A percentile compares a stretch with the other conserved stretches of the same genome.
phyloP scores from a whole-genome alignment of 1,139 yeast species.

The Kodamaea sp. region DNA sequence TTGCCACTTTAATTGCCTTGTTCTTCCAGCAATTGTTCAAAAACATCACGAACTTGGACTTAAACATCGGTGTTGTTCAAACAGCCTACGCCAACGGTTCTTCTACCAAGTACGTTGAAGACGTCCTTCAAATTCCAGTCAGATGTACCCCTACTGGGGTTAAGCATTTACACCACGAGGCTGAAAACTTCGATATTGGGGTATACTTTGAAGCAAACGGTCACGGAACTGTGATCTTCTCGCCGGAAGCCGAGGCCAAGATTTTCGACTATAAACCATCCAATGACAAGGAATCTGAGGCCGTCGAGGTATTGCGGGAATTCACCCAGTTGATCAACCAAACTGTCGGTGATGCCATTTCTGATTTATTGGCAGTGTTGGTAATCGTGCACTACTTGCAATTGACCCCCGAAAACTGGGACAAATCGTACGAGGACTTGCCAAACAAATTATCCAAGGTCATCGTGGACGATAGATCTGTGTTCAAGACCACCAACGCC shows the following conservation, averaged over 20 bases:
- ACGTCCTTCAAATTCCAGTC: slow-evolving; percentile 71
- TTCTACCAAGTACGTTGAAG: slow-evolving; percentile 71
- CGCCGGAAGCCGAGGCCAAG: slow-evolving; percentile 51
- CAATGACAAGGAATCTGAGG: slow-evolving; percentile 30
- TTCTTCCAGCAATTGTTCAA: slow-evolving; percentile 57
- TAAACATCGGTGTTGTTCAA: slow-evolving; percentile 84
- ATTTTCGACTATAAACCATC: slow-evolving; percentile 28
- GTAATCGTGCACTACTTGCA: slow-evolving; percentile 60
- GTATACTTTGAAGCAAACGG: slow-evolving; percentile 98
- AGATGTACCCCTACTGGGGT: slow-evolving; percentile 95
- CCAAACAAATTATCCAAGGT: slow-evolving; percentile 86
- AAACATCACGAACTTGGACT: slow-evolving; percentile 36
- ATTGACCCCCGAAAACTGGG: slow-evolving; percentile 70
- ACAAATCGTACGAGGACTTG: slow-evolving; percentile 72
- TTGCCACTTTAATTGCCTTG: slow-evolving; percentile 79
- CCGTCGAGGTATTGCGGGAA: slow-evolving; percentile 54
- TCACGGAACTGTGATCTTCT: slow-evolving; percentile 94
- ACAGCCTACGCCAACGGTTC: slow-evolving; percentile 98
- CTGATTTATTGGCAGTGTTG: slow-evolving; percentile 80
- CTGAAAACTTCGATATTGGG: slow-evolving; percentile 82
- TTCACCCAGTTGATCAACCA: slow-evolving; percentile 81
- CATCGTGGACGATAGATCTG: slow-evolving; percentile 75
- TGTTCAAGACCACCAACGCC: slow-evolving; percentile 85
- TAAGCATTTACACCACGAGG: slow-evolving; percentile 90
- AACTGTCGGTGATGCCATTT: slow-evolving; percentile 95